A percentile compares a stretch with the other conserved stretches of the same genome.
Conservation (phyloP, 345 rosid genomes). For the Pistacia atlantica region DNA sequence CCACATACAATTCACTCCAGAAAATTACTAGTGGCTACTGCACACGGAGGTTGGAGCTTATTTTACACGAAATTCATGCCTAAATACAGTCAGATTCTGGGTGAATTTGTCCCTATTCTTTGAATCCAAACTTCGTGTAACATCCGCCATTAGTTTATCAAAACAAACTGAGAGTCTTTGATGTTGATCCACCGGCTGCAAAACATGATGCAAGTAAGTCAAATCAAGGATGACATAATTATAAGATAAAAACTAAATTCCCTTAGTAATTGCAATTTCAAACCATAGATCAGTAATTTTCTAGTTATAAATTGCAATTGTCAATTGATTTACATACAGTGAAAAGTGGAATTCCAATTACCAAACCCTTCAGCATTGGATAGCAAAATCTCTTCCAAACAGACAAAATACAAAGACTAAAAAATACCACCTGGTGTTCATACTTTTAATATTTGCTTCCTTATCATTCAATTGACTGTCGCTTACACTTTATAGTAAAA, state of each 20-base stretch:
- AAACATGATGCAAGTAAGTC: constrained; percentile 13
- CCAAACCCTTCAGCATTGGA: too few species aligned
- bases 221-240: constrained; percentile 2
- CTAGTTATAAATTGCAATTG: neutral
- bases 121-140: constrained; percentile 79
- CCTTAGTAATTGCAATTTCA: neutral
- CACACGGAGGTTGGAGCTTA: constrained; percentile 25
- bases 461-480: too few species aligned
- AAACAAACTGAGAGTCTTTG: constrained; percentile 82
- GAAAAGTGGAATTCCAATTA: too few species aligned
- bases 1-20: constrained; percentile 17
- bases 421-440: too few species aligned
- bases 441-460: too few species aligned
- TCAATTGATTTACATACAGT: neutral
- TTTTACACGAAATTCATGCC: constrained; percentile 89
- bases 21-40: neutral
- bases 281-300: neutral
- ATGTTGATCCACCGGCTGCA: constrained; percentile 93
- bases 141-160: constrained; percentile 91
- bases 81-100: constrained; percentile 82
- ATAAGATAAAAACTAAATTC: neutral
- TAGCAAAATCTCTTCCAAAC: too few species aligned
- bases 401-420: too few species aligned
- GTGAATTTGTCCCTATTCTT: constrained; percentile 98
- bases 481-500: too few species aligned